A percentile compares a stretch with the other conserved stretches of the same genome.
These are phyloP conservation scores for Phytophthora pistaciae DNA, from an alignment of 352 stramenopile genomes.

Conservation along the genomic window DNA sequence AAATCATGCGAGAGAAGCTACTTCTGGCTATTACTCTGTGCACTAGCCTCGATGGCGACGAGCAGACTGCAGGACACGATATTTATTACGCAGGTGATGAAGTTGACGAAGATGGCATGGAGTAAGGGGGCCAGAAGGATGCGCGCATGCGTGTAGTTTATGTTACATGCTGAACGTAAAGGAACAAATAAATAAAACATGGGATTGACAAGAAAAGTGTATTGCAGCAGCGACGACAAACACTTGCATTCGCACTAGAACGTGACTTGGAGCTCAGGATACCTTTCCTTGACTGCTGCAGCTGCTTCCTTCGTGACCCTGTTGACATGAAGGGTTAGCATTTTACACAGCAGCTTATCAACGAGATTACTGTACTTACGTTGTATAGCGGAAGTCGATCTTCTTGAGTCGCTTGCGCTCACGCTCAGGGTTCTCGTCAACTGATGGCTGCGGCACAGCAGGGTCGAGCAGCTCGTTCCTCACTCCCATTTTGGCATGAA, in stretches of 20 bases:
- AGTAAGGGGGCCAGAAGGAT: constrained; percentile 31
- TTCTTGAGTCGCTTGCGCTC: constrained; percentile 91
- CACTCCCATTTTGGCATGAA: constrained; percentile 83
- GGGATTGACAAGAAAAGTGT: background rate
- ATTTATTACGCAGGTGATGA: constrained; percentile 78
- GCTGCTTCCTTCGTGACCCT: constrained; percentile 89
- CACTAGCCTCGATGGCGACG: constrained; percentile 86
- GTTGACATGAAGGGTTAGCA: background rate
- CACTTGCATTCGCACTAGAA: constrained; percentile 29
- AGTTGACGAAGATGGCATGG: constrained; percentile 65
- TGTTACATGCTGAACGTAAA: constrained; percentile 12
- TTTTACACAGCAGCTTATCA: background rate
- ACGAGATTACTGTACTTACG: constrained; percentile 48
- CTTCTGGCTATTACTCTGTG: constrained; percentile 81
- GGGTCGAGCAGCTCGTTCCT: constrained; percentile 45
- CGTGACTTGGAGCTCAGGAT: constrained; percentile 52
- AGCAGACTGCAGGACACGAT: constrained; percentile 68
- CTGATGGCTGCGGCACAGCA: constrained; percentile 26
- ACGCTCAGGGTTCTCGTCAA: constrained; percentile 56
- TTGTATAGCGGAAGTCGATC: constrained; percentile 91
- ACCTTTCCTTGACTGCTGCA: constrained; percentile 75
- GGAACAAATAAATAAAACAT: constrained; percentile 1
- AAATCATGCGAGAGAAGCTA: constrained; percentile 76
- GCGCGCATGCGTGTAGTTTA: background rate
- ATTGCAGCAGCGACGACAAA: constrained; percentile 9